Percentiles rank a stretch among this genome's conserved stretches.
Conservation (phyloP, 495 filamentous ascomycete genomes). For the Aspergillus sclerotiicarbonarius region DNA sequence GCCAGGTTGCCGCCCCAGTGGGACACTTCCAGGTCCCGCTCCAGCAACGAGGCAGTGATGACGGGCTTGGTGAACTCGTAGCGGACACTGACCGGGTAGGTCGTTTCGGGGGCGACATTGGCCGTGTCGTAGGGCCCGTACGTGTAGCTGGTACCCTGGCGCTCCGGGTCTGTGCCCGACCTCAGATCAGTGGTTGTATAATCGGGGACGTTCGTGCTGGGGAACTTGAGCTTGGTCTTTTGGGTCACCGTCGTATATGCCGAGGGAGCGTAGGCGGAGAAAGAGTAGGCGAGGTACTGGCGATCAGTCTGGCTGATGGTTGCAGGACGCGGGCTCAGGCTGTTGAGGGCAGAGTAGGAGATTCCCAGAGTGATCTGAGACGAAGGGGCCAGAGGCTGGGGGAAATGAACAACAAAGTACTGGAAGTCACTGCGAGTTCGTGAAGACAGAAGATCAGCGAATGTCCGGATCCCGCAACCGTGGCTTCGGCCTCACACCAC, state of each 20-base stretch:
- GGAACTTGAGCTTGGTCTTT: conserved; percentile 94
- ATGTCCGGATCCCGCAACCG: conserved; percentile 17
- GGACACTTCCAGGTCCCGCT: conserved; percentile 90
- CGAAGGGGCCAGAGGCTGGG: conserved; percentile 68
- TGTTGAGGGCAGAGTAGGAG: conserved; percentile 71
- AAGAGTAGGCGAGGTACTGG: conserved; percentile 81
- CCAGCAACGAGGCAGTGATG: conserved; percentile 67
- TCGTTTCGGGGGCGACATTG: conserved; percentile 63
- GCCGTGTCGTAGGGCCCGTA: conserved; percentile 87
- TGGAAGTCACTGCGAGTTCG: conserved; percentile 60
- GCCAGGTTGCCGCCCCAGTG: conserved; percentile 98
- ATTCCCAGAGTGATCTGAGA: conserved; percentile 83
- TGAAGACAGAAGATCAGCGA: conserved; percentile 5
- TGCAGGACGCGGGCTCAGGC: conserved; percentile 75
- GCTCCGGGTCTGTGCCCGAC: conserved; percentile 72
- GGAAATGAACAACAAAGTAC: conserved; percentile 80
- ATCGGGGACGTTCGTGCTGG: conserved; percentile 73
- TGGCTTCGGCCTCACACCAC: conserved; percentile 15
- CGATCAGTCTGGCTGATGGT: conserved; percentile 74
- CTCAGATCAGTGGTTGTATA: conserved; percentile 66
- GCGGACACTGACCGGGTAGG: conserved; percentile 70
- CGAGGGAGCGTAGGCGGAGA: conserved; percentile 77
- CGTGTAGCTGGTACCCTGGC: conserved; percentile 79
- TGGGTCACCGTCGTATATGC: conserved; percentile 85
- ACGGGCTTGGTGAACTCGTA: conserved; percentile 96